Evolutionary conservation across 2,329 filamentous ascomycete species (phyloP).

Genomic region (Pseudogymnoascus sp.): DNA sequence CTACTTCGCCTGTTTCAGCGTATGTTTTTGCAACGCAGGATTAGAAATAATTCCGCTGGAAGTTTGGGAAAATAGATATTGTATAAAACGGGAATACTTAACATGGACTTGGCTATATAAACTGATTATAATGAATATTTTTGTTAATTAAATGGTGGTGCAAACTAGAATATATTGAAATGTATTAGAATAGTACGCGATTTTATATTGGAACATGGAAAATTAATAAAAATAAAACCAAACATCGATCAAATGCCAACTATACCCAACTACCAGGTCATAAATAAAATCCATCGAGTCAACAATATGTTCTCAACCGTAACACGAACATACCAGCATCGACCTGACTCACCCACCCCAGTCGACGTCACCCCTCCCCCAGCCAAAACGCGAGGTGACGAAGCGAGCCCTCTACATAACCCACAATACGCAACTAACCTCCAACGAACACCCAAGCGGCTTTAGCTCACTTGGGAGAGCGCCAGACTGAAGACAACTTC

Average conservation of each 20-base stretch:
- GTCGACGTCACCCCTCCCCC: neutral
- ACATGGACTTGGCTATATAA: neutral
- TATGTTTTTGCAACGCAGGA: too few species aligned
- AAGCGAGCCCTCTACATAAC: neutral
- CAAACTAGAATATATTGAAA: neutral
- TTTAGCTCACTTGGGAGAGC: constrained; percentile 16
- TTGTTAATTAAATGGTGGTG: neutral
- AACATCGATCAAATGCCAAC: neutral
- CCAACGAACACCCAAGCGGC: constrained; percentile 10
- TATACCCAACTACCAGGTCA: neutral
- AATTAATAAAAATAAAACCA: neutral
- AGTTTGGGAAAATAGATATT: neutral
- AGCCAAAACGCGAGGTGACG: neutral
- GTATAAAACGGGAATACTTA: neutral
- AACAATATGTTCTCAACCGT: neutral
- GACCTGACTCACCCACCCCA: neutral
- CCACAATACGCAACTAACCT: neutral
- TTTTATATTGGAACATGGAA: neutral
- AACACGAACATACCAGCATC: neutral
- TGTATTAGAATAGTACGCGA: neutral
- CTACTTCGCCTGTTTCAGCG: too few species aligned
- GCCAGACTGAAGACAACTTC: constrained; percentile 15
- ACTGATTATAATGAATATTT: neutral
- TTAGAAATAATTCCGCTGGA: too few species aligned
- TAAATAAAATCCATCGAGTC: neutral